These are phyloP conservation scores for Pestalotiopsis sp. DNA, from an alignment of 2,329 filamentous ascomycete genomes.

Conservation along the genomic window DNA sequence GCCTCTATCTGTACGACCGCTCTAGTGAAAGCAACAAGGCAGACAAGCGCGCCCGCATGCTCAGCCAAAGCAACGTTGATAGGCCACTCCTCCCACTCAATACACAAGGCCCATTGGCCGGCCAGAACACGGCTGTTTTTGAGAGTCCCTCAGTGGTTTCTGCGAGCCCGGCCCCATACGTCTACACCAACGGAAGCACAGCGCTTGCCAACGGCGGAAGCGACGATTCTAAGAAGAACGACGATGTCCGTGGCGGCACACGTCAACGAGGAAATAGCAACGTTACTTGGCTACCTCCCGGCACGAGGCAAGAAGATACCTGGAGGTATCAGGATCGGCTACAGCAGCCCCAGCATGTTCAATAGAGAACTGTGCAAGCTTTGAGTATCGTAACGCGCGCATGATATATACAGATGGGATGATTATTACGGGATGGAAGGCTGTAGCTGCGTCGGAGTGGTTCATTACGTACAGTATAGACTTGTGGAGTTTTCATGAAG, in stretches of 20 bases:
- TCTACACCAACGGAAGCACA: conserved; percentile 50
- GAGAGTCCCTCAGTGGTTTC: conserved; percentile 38
- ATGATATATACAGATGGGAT: conserved; percentile 8
- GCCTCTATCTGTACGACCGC: conserved; percentile 93
- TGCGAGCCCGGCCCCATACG: conserved; percentile 34
- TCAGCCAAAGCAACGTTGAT: conserved; percentile 49
- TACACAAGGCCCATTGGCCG: conserved; percentile 39
- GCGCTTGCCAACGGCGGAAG: conserved; percentile 31
- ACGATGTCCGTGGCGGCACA: conserved; percentile 43
- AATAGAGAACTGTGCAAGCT: background rate
- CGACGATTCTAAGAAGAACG: conserved; percentile 60
- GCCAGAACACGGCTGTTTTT: conserved; percentile 35
- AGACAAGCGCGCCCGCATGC: conserved; percentile 76
- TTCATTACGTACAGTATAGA: conserved; percentile 5
- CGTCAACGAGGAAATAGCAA: conserved; percentile 48
- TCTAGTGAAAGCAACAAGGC: conserved; percentile 87
- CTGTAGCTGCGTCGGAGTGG: background rate
- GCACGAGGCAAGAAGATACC: conserved; percentile 84
- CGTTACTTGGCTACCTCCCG: conserved; percentile 70
- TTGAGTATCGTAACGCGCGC: background rate
- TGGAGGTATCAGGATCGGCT: conserved; percentile 61
- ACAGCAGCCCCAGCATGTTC: conserved; percentile 14
- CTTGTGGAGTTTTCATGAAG: background rate
- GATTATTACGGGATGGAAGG: background rate
- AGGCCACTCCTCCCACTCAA: conserved; percentile 70